phyloP scores from a whole-genome alignment of 371 early-diverging fungal genomes.

The Apophysomyces trapeziformis region DNA sequence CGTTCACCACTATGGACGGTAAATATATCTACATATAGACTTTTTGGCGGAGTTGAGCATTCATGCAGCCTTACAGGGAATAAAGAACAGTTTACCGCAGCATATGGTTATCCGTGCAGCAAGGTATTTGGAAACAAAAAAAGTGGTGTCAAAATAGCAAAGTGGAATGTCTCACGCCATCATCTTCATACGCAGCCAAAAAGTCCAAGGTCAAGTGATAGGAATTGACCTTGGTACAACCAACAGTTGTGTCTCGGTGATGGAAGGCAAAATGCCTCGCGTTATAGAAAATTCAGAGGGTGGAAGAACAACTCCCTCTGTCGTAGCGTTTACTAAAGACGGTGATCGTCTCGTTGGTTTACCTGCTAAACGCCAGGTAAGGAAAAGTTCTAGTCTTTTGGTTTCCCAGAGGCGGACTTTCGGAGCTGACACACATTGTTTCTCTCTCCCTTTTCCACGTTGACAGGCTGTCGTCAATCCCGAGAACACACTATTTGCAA shows the following conservation, averaged over 20 bases:
- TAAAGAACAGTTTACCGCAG: slow-evolving; percentile 1
- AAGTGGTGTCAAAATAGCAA: not conserved
- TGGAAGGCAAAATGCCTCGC: slow-evolving; percentile 92
- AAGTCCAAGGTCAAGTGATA: slow-evolving; percentile 88
- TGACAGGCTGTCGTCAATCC: slow-evolving; percentile 86
- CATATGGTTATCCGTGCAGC: slow-evolving; percentile 26
- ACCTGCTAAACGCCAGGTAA: slow-evolving; percentile 84
- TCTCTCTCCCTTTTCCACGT: not conserved
- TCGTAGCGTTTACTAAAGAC: slow-evolving; percentile 89
- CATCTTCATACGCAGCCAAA: slow-evolving; percentile 53
- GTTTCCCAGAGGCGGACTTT: slow-evolving; percentile 1
- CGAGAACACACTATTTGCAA: slow-evolving; percentile 91
- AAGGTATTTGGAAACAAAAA: slow-evolving; percentile 15
- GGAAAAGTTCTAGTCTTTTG: not conserved
- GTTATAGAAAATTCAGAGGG: slow-evolving; percentile 96
- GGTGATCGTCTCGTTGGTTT: slow-evolving; percentile 91
- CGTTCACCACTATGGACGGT: slow-evolving; percentile 30
- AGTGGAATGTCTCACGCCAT: not conserved
- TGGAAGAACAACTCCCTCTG: slow-evolving; percentile 93
- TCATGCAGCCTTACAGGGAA: not conserved
- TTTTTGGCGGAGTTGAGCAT: not conserved
- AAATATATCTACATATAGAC: not conserved
- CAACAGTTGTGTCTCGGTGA: slow-evolving; percentile 95
- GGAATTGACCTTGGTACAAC: slow-evolving; percentile 99
- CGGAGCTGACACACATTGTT: slow-evolving; percentile 6